Base-by-base conservation (phyloP, 2,329 filamentous ascomycete genomes). In the Pseudogymnoascus sp. region DNA sequence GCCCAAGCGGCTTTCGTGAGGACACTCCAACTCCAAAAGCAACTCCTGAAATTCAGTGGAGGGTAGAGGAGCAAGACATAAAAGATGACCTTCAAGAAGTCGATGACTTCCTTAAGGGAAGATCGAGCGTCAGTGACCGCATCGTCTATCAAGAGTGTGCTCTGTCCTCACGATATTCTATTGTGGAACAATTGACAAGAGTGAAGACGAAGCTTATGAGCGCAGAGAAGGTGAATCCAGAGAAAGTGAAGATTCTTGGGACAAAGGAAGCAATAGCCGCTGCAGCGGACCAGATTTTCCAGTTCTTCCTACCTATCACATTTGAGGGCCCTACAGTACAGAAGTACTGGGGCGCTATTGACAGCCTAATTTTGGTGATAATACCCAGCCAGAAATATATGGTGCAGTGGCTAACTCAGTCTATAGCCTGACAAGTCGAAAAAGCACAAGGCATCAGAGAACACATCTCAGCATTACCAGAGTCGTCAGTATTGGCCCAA, bases 341-440 rank as follows among this genome's bases (percentile, higher is more conserved):
- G 4, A 79, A 77, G 61, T 80, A 74, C 61, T 81, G 78, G 78
- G 78, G 77, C 1, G 75, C 77, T n/a, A 39, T 78, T 0, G 69
- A 68, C 62, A 45, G 59, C 31, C 12, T 45, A 29, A 60, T 45
- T 60, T 31, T 60, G 31, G 35, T 60, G 16, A 60, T n/a, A 29
- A 38, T 23, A 33, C 21, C 59, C 35, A 31, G 12, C 14, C 59
- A 19, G 19, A 45, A 60, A 21, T 45, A 3, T 60, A 60, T 35
- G 10, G 21, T 23, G 35, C n/a, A 55, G 33, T 35, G 6, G 16
- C 49, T 55, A 55, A 55, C 29, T 6, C 16, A 35, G 29, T 35
- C 26, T 8, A 55, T 35, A 55, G 49, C 49, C 49, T 11, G 49
- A 55, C 33, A 55, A 55, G 16, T 55, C 49, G 21, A 29, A 55